These are phyloP conservation scores for Zasmidium citrigriseum DNA, from an alignment of 2,329 filamentous ascomycete genomes.

Conservation along the genomic window DNA sequence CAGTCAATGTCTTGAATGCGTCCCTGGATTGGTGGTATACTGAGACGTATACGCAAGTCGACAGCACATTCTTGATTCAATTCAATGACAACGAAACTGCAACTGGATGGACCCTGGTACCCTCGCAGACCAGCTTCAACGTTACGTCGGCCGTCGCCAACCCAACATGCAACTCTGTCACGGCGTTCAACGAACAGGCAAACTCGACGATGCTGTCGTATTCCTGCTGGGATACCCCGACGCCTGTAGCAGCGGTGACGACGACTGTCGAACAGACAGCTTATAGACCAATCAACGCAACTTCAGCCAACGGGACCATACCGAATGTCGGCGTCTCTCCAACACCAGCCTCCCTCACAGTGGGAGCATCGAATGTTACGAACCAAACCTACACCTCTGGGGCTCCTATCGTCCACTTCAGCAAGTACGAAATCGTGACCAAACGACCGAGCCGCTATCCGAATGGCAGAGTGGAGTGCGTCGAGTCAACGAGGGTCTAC, in stretches of 20 bases:
- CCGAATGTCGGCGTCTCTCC: slow-evolving; percentile 32
- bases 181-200: slow-evolving; percentile 21
- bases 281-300: slow-evolving; percentile 27
- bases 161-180: slow-evolving; percentile 28
- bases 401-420: slow-evolving; percentile 47
- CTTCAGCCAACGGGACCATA: slow-evolving; percentile 30
- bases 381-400: slow-evolving; percentile 26
- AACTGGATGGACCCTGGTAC: slow-evolving; percentile 34
- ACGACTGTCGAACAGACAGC: slow-evolving; percentile 33
- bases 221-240: slow-evolving; percentile 28
- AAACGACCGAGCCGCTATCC: slow-evolving; percentile 25
- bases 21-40: slow-evolving; percentile 39
- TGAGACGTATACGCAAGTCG: slow-evolving; percentile 33
- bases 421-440: slow-evolving; percentile 44
- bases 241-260: slow-evolving; percentile 34
- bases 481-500: slow-evolving; percentile 37
- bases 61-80: slow-evolving; percentile 34
- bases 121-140: slow-evolving; percentile 35
- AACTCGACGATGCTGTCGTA: slow-evolving; percentile 20
- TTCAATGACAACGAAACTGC: slow-evolving; percentile 28
- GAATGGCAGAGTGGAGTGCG: slow-evolving; percentile 34
- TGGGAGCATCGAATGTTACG: slow-evolving; percentile 19
- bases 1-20: slow-evolving; percentile 37
- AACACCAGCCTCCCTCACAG: slow-evolving; percentile 29
- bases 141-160: slow-evolving; percentile 32